Evolutionary conservation across 2,329 filamentous ascomycete genomes (phyloP), one percentile per base, ranked within the genome.

Genomic region (Diplodia scrobiculata): DNA sequence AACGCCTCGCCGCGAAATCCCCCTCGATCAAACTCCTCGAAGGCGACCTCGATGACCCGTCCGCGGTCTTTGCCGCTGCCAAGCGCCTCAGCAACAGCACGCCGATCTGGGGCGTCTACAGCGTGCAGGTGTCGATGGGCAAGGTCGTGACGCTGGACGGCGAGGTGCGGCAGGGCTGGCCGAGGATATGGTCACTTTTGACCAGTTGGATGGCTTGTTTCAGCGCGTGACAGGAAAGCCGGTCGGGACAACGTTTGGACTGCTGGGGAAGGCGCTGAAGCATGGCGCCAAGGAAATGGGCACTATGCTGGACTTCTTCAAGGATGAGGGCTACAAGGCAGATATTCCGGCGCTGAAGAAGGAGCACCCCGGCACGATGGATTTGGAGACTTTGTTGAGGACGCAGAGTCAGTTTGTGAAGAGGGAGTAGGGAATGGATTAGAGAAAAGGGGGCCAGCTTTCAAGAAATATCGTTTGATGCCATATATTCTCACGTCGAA

Each of bases 21-120:
- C 63, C 77, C 14, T 81, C 79, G 19, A 81, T 88, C 71, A 82
- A 79, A 38, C 70, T 88, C 1, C 77, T 88, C 2, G 75, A 84
- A 62, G 85, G 86, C 0, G 77, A 87, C 67, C 76, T 87, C 2
- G 77, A 85, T 63, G 74, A 85, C 19, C 73, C 81, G 0, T 76
- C 77, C 0, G 74, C 71, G 0, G 77, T 87, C 17, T 87, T 88
- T 70, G 68, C 75, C 14, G 78, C 76, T 52, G 82, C 80, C 1
- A 74, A 76, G 41, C 72, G 74, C 17, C 74, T 76, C 25, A 4
- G 25, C 25, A 4, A 25, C 25, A 4, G 25, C 25, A 3, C 38
- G 7, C 21, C 36, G 14, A 71, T 75, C 11, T 76, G 74, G 74
- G 74, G 74, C 4, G 72, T 76, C 3, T 76, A 72, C 68, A 72